A percentile compares a stretch with the other conserved stretches of the same genome.
Conservation (phyloP, 2,329 filamentous ascomycete genomes). For the Tolypocladium nubicola region DNA sequence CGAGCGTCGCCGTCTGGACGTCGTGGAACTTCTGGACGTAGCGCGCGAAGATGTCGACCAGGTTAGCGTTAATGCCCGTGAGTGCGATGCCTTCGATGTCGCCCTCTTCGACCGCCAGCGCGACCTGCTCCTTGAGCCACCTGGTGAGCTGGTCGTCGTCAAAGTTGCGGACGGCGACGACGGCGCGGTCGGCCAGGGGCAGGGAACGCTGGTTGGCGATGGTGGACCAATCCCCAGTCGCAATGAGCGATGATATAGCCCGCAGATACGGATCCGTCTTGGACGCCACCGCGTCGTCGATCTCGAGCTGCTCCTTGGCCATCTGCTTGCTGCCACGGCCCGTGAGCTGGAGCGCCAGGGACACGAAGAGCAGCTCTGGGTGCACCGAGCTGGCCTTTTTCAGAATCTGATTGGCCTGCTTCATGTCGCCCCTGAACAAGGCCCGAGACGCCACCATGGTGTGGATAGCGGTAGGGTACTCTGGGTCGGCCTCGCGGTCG, state of each 20-base stretch:
- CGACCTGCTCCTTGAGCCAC: slow-evolving; percentile 59
- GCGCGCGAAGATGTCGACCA: slow-evolving; percentile 65
- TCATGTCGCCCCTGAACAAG: slow-evolving; percentile 60
- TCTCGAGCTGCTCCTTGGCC: slow-evolving; percentile 41
- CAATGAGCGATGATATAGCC: slow-evolving; percentile 68
- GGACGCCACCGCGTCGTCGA: slow-evolving; percentile 47
- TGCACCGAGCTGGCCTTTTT: slow-evolving; percentile 53
- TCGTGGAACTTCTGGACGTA: slow-evolving; percentile 70
- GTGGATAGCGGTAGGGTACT: slow-evolving; percentile 43
- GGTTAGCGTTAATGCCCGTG: slow-evolving; percentile 62
- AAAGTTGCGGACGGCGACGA: slow-evolving; percentile 60
- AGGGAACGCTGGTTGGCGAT: slow-evolving; percentile 66
- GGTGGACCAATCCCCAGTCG: slow-evolving; percentile 63
- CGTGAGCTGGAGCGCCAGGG: slow-evolving; percentile 54
- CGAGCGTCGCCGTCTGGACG: slow-evolving; percentile 67
- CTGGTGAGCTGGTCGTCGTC: slow-evolving; percentile 49
- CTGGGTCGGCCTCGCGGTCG: slow-evolving; percentile 30
- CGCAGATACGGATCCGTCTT: slow-evolving; percentile 70
- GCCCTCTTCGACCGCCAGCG: slow-evolving; percentile 50
- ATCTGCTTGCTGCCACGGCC: slow-evolving; percentile 34
- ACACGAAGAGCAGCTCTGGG: slow-evolving; percentile 58
- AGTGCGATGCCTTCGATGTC: slow-evolving; percentile 70
- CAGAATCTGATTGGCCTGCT: slow-evolving; percentile 59
- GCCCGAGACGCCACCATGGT: slow-evolving; percentile 71
- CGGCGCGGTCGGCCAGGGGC: slow-evolving; percentile 63